Base-by-base conservation (phyloP, 2,329 filamentous ascomycete species). In the Dothidotthia symphoricarpi region DNA sequence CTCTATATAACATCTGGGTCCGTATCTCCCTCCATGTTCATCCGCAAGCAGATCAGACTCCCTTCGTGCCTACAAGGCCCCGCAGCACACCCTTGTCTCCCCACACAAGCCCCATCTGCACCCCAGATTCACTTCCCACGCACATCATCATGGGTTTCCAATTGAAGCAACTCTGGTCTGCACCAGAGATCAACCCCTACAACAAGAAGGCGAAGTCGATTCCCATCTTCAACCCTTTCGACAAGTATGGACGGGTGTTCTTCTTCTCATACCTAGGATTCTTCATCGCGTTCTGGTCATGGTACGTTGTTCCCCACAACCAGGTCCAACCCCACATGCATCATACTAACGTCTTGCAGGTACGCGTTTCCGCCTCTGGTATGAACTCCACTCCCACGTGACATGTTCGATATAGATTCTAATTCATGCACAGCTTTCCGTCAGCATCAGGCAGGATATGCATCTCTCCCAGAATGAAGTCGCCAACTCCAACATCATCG, bases 221-320 rank as follows among this genome's bases (percentile, higher is more conserved):
- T 31, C 89, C 89, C 0, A 64, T 87, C 15, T 71, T 95, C 45
- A 95, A 95, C 64, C 79, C 84, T 0, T 61, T 90, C 55, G 77
- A 94, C 64, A 72, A 82, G 53, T 89, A 95, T 72, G 89, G 88
- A 25, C 78, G 88, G 6, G 88, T 93, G 0, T 95, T 94, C 68
- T 88, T 90, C 73, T 95, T 95, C 70, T 86, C 85, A 1, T 93
- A 86, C 82, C 76, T 89, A 31, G 86, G 86, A 2, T 93, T 93
- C 67, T 82, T 93, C 77, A 78, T 91, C 36, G 85, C 86, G 6
- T 95, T 95, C 69, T 87, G 88, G 77, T 89, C 87, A 9, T 95
- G 78, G 78, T 75, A 63, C 59, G 70, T 59, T 15, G 19, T 11
- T 39, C 41, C 32, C 37, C 35, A 37, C 31, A 41, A 8, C 14